Conservation (phyloP, 2,329 filamentous ascomycete species). For the Cordyceps farinosa region DNA sequence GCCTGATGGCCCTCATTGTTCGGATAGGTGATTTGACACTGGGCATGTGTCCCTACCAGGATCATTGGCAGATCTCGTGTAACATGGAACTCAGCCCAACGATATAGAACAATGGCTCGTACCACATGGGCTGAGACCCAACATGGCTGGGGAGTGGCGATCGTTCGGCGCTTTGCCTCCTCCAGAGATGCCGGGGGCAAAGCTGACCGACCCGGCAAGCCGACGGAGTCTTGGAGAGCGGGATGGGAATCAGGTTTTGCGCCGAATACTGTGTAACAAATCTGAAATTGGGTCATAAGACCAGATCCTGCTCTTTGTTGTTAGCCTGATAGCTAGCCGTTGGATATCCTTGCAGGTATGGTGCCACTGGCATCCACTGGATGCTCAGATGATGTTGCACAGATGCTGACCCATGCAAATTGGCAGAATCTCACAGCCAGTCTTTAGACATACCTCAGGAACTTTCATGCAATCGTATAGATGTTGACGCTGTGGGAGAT, state of each 20-base stretch:
- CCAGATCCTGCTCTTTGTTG: not conserved
- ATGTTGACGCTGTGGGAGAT: not conserved
- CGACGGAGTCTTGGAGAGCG: not conserved
- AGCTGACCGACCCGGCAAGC: not conserved
- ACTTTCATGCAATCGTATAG: not conserved
- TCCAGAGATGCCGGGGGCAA: not conserved
- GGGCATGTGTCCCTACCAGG: not conserved
- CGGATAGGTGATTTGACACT: not conserved
- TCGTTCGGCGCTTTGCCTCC: not conserved
- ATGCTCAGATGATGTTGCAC: conserved; percentile 4
- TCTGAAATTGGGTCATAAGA: not conserved
- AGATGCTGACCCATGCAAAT: conserved; percentile 8
- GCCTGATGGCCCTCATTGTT: too few species aligned
- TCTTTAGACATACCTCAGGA: not conserved
- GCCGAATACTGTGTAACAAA: not conserved
- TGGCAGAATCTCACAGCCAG: not conserved
- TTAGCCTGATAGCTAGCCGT: conserved; percentile 3
- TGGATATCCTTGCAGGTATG: conserved; percentile 9
- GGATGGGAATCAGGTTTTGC: not conserved
- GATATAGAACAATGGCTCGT: not conserved
- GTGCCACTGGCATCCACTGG: conserved; percentile 1
- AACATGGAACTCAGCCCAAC: not conserved
- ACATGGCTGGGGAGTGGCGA: not conserved
- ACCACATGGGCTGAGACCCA: conserved; percentile 1
- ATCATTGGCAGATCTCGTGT: not conserved